Base-by-base conservation (phyloP, 2,329 filamentous ascomycete genomes). In the Alternaria panax region DNA sequence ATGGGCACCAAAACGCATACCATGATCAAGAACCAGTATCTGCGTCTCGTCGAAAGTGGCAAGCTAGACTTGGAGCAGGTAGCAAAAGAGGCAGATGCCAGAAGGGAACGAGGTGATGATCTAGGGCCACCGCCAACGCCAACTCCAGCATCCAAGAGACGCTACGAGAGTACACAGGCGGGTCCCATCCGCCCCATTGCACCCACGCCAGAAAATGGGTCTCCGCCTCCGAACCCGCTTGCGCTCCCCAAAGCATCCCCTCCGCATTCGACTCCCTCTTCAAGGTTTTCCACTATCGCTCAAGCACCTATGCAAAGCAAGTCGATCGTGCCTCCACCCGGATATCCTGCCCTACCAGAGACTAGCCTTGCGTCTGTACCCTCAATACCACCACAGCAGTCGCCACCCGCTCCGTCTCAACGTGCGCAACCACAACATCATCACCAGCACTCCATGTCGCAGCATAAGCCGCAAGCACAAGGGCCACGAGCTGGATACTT, bases 1-100 rank as follows among this genome's bases (percentile, higher is more conserved):
- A 93, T 95, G 90, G 89, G 90, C 50, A 92, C 91, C 5, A 94
- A 94, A 79, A 94, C 92, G 18, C 86, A 90, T 56, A 90, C 91
- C n/a, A 95, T 95, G 92, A 92, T 74, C 51, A 84, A 83, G 70
- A 84, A 84, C 70, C 80, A 84, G 65, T 84, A 81, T 58, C 68
- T 80, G 51, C 81, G 82, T 52, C 75, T 81, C 50, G 73, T 82
- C 12, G 80, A 82, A 53, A 72, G 78, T 30, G 81, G 80, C 9
- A 77, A 75, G 40, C 65, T 72, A 47, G 81, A 82, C 22, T 74
- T 84, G 4, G 75, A 80, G 51, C 69, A 77, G 41, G 66, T 75
- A 4, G 82, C 81, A 1, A 69, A 72, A n/a, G 70, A 77, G 54
- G 81, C 81, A 22, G 79, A 83, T 61, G 60, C 67, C 28, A 75